Base-by-base conservation (phyloP, 2,329 filamentous ascomycete genomes). In the Ophiosphaerella korrae region DNA sequence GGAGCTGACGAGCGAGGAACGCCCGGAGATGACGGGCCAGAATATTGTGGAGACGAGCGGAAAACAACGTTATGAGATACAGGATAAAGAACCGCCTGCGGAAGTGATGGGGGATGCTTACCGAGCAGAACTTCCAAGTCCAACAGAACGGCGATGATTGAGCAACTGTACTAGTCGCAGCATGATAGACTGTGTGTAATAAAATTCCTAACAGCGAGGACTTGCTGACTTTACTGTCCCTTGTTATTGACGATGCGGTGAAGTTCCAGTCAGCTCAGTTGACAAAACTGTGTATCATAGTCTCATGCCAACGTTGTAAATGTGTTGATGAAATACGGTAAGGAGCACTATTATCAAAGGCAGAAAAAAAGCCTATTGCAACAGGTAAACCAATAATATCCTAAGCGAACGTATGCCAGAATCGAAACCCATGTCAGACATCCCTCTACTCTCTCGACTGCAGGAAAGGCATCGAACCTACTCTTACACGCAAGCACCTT, bases 401-500 rank as follows among this genome's bases (percentile, higher is more conserved):
- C 18, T 21, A 21, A 21, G 2, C 18, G 18, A 14, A 9, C 11
- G 9, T 3, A 36, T 16, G 18, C 34, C 2, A 39, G 3, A 21
- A 39, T 13, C 6, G 21, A 39, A 9, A 24, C 37, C 11, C 8
- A 21, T 5, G 29, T 47, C 37, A 41, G 24, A 47, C 37, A 41
- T 37, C 45, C 45, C 29, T 40, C 26, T 31, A 23, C 29, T 8
- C 8, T 9, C 33, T 43, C 33, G 3, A 37, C 24, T 11, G 12
- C 39, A 7, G 23, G 14, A 32, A 12, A 26, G 7, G 24, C 26
- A 16, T 23, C 16, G n/a, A 14, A 14, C 5, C 8, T 26, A 3
- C 18, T 24, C 16, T 41, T 48, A 43, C 47, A 61, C 9, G 46
- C 45, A 21, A 50, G 23, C 13, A 60, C 45, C 47, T 53, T 23